Percentiles rank a stretch among this genome's conserved stretches.
phyloP scores from a whole-genome alignment of 345 rosid genomes.

The Heritiera fomes region DNA sequence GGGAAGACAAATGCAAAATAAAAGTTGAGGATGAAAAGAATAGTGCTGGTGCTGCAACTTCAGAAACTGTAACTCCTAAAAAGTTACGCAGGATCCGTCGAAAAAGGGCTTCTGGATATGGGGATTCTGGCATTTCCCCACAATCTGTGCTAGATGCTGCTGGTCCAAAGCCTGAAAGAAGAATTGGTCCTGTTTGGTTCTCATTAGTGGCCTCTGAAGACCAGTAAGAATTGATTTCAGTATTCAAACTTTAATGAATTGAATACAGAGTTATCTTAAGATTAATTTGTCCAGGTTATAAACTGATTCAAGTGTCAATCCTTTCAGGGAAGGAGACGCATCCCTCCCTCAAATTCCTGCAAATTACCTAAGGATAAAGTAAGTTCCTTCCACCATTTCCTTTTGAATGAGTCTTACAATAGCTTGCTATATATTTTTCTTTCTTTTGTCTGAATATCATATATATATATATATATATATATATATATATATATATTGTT shows the following conservation, averaged over 20 bases:
- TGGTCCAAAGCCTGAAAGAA: constrained; percentile 48
- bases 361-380: constrained; percentile 80
- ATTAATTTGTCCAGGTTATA: constrained; percentile 14
- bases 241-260: constrained; percentile 22
- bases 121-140: constrained; percentile 53
- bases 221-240: constrained; percentile 58
- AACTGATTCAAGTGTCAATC: constrained; percentile 35
- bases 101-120: constrained; percentile 50
- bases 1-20: constrained; percentile 50
- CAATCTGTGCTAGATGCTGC: constrained; percentile 58
- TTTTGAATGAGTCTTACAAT: background rate
- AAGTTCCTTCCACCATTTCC: constrained; percentile 32
- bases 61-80: constrained; percentile 60
- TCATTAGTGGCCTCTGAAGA: constrained; percentile 85
- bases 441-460: background rate
- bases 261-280: constrained; percentile 16
- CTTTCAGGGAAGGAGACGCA: constrained; percentile 71
- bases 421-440: background rate
- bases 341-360: constrained; percentile 86
- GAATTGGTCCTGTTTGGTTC: constrained; percentile 87
- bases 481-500: too few species aligned
- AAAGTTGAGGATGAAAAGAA: constrained; percentile 52
- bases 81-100: constrained; percentile 59
- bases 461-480: background rate
- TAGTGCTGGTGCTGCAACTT: constrained; percentile 47